These are phyloP conservation scores for Xylariaceae sp. DNA, from an alignment of 2,329 filamentous ascomycete species.

Conservation along the genomic window DNA sequence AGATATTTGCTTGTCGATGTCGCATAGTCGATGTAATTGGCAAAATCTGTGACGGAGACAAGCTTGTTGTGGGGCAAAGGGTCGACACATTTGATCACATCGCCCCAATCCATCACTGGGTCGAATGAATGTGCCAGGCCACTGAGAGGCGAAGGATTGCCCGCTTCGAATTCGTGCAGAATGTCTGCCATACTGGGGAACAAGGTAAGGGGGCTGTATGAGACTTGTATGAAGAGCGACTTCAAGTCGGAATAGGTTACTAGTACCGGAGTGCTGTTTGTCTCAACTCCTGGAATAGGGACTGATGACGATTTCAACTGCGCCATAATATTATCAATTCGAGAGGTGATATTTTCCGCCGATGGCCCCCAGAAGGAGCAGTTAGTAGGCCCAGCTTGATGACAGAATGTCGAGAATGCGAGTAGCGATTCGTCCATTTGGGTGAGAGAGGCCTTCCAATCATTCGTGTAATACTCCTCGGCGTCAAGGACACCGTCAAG, in stretches of 20 bases:
- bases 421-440: background rate
- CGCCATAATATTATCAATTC: constrained; percentile 21
- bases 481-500: constrained; percentile 35
- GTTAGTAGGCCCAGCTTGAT: background rate
- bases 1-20: constrained; percentile 27
- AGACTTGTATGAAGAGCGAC: constrained; percentile 17
- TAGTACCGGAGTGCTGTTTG: constrained; percentile 12
- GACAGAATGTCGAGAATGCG: background rate
- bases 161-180: constrained; percentile 23
- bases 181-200: constrained; percentile 25
- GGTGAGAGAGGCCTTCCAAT: constrained; percentile 14
- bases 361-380: constrained; percentile 28
- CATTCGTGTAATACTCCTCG: constrained; percentile 31
- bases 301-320: constrained; percentile 23
- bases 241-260: constrained; percentile 28
- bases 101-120: constrained; percentile 14
- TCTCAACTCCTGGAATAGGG: constrained; percentile 17
- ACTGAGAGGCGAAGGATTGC: constrained; percentile 22
- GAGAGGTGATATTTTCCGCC: constrained; percentile 20
- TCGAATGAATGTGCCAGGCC: constrained; percentile 12
- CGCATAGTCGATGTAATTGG: constrained; percentile 18
- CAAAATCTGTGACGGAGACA: constrained; percentile 22
- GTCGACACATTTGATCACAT: constrained; percentile 25
- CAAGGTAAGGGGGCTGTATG: constrained; percentile 17
- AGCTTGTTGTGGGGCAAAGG: constrained; percentile 26